These are phyloP conservation scores for Huntiella abstrusa DNA, from an alignment of 2,329 filamentous ascomycete species.

Conservation along the genomic window DNA sequence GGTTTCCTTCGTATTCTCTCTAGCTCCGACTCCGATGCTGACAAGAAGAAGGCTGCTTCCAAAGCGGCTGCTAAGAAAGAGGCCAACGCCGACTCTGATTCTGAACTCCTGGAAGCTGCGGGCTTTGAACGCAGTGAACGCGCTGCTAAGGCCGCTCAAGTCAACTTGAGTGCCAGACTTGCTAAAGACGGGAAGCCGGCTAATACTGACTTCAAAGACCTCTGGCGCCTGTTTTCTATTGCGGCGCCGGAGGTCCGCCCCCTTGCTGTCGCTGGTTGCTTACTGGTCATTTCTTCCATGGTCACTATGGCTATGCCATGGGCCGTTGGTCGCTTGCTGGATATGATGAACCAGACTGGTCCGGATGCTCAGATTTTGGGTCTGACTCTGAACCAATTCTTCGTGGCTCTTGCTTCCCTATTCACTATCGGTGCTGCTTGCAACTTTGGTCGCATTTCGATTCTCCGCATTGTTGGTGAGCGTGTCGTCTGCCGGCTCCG, in stretches of 20 bases:
- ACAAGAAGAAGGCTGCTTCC: not conserved
- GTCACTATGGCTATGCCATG: slow-evolving; percentile 96
- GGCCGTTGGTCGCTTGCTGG: slow-evolving; percentile 87
- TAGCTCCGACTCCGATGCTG: not conserved
- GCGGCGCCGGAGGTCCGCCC: slow-evolving; percentile 67
- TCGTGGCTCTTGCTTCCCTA: slow-evolving; percentile 55
- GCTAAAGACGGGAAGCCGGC: slow-evolving; percentile 56
- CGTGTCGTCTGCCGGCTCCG: slow-evolving; percentile 79
- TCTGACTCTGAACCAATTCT: slow-evolving; percentile 72
- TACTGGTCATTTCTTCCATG: slow-evolving; percentile 72
- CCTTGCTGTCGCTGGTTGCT: slow-evolving; percentile 60
- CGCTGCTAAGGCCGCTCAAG: slow-evolving; percentile 66
- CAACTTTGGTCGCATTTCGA: slow-evolving; percentile 86
- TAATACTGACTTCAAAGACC: slow-evolving; percentile 43
- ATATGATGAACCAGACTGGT: slow-evolving; percentile 59
- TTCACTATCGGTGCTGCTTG: slow-evolving; percentile 70
- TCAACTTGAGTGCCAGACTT: slow-evolving; percentile 75
- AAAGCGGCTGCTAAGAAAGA: slow-evolving; percentile 2
- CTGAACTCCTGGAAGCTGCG: slow-evolving; percentile 24
- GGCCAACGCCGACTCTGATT: slow-evolving; percentile 15
- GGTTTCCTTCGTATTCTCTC: slow-evolving; percentile 1
- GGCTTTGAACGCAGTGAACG: slow-evolving; percentile 55
- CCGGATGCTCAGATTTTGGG: slow-evolving; percentile 60
- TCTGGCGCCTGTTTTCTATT: slow-evolving; percentile 76
- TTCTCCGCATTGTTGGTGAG: slow-evolving; percentile 86